Conservation (phyloP, 352 stramenopile species). For the Pythium angustatum region DNA sequence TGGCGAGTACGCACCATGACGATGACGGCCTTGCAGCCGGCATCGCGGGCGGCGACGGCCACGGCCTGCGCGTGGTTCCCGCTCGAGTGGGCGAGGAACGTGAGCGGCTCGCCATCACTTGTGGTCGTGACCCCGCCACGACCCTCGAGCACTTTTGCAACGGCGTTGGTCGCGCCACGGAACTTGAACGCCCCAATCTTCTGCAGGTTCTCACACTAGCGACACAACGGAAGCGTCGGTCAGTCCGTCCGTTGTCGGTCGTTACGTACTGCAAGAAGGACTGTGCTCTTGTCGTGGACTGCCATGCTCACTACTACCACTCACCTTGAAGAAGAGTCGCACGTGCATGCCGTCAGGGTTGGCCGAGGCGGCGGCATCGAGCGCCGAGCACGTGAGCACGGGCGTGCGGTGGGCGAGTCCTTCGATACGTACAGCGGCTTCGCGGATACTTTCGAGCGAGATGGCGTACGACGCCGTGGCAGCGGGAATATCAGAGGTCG, state of each 20-base stretch:
- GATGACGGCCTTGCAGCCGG: constrained; percentile 72
- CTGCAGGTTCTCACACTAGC: constrained; percentile 82
- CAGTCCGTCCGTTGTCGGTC: no score
- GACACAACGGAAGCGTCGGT: constrained; percentile 3
- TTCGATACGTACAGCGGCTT: constrained; percentile 36
- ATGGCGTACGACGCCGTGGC: background rate
- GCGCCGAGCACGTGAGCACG: constrained; percentile 55
- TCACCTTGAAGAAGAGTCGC: constrained; percentile 70
- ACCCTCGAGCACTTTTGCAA: constrained; percentile 48
- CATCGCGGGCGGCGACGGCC: constrained; percentile 73
- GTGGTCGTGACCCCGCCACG: constrained; percentile 4
- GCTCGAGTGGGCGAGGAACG: constrained; percentile 89
- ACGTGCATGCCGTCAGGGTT: constrained; percentile 17
- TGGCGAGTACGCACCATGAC: constrained; percentile 69
- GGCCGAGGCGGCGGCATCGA: constrained; percentile 44
- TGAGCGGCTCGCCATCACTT: constrained; percentile 22
- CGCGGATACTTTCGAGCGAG: background rate
- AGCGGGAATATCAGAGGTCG: background rate
- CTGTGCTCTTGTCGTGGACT: no score
- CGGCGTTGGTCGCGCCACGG: constrained; percentile 71
- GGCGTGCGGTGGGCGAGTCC: constrained; percentile 64
- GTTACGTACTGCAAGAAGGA: background rate
- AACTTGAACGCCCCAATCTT: constrained; percentile 87
- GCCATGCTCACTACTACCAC: no score
- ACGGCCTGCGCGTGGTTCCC: constrained; percentile 94